Evolutionary conservation across 768 basidiomycete species (phyloP), one percentile per base, ranked within the genome.

Genomic region (Pleurotus salmoneostramineus): DNA sequence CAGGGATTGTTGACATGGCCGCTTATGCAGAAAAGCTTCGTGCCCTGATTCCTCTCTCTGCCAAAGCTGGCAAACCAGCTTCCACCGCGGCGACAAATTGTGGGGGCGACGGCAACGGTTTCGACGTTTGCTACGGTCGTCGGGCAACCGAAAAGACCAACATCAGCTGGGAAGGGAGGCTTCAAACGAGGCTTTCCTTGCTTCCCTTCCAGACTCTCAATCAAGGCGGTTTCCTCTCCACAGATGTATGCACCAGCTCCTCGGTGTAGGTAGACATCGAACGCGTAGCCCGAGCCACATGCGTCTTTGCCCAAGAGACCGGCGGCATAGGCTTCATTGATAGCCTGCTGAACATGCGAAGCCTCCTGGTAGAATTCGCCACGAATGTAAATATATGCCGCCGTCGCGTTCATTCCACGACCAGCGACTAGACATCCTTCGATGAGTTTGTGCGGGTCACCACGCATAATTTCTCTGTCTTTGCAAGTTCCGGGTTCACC

Each of bases 381-480:
- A 60, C 96, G 95, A 66, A 98, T 94, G 76, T 99, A 99, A 73
- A 99, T 98, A 80, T 98, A 99, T n/a, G 96, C 96, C 0, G 95
- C 95, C 47, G 72, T 95, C 40, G 95, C 96, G 73, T 98, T 98
- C 96, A 99, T 99, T 14, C 80, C 88, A 48, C 96, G 90, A 4
- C 96, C 96, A 31, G 96, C 95, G 59, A 99, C 93, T 50, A 99
- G 86, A 69, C 96, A 99, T 5, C 96, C 96, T 70, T 99, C 96
- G 64, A 99, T 82, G 58, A 99, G 89, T 69, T 98, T 99, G 78
- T 99, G 96, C 0, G 96, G 96, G 71, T 98, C 96, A 14, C 96
- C 96, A 47, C 96, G 90, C 66, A 98, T 78, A 66, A 99, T 98
- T 74, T 99, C 96, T 50, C 96, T 89, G 72, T 98, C 96, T 72